Evolutionary conservation across 805 yeast genomes (phyloP).

Genomic region (Pichia deserticola): DNA sequence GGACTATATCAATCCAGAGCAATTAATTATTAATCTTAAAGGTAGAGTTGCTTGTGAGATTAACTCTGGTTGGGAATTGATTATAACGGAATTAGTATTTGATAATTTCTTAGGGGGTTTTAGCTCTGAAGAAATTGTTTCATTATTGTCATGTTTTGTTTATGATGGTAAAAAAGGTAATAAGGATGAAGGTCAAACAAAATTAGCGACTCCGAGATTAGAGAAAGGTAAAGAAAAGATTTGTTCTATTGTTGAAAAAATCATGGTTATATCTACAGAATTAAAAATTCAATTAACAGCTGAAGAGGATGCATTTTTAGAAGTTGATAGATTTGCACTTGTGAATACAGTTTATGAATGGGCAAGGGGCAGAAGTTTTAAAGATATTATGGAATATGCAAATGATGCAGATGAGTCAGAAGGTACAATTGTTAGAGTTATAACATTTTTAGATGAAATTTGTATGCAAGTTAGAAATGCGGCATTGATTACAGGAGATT

Average conservation of each 20-base stretch:
- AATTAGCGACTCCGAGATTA: conserved; percentile 60
- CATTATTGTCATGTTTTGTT: conserved; percentile 83
- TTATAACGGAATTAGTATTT: conserved; percentile 78
- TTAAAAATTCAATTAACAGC: conserved; percentile 70
- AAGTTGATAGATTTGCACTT: conserved; percentile 78
- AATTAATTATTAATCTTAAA: conserved; percentile 69
- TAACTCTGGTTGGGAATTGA: conserved; percentile 85
- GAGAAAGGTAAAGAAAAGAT: conserved; percentile 65
- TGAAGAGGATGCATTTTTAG: conserved; percentile 81
- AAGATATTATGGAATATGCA: conserved; percentile 83
- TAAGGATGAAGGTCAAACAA: conserved; percentile 46
- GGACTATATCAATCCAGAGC: conserved; percentile 67
- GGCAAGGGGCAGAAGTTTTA: conserved; percentile 92
- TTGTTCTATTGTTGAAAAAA: conserved; percentile 56
- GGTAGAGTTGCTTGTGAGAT: conserved; percentile 89
- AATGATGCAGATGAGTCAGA: conserved; percentile 64
- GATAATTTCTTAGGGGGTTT: conserved; percentile 90
- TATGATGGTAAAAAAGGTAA: conserved; percentile 62
- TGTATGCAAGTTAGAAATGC: conserved; percentile 94
- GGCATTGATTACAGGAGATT: conserved; percentile 89
- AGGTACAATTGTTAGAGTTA: conserved; percentile 95
- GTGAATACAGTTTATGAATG: conserved; percentile 95
- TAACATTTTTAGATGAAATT: conserved; percentile 87
- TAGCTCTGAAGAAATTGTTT: conserved; percentile 96
- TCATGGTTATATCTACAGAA: conserved; percentile 53